Conservation (phyloP, 345 rosid species). For the Euphorbia peplus region DNA sequence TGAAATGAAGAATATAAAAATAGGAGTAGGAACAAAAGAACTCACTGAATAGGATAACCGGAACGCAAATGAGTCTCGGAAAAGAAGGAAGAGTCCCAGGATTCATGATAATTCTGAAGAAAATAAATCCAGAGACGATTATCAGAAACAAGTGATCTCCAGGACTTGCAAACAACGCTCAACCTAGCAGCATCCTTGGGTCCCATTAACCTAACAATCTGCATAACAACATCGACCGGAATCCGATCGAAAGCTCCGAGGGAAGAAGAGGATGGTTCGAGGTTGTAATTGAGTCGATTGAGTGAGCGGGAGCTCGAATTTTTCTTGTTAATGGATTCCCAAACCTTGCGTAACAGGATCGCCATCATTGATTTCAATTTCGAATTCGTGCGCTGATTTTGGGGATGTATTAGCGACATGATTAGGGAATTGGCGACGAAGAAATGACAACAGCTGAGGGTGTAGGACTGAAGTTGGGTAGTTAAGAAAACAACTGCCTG, state of each 20-base stretch:
- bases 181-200: constrained; percentile 62
- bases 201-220: constrained; percentile 53
- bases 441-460: not conserved
- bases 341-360: constrained; percentile 45
- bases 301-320: constrained; percentile 2
- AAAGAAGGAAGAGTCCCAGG: constrained; percentile 64
- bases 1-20: not conserved
- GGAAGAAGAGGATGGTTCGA: constrained; percentile 41
- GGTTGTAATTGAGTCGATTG: constrained; percentile 9
- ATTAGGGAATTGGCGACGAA: not conserved
- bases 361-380: constrained; percentile 18
- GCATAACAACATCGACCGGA: constrained; percentile 59
- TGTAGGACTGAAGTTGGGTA: not conserved
- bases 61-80: constrained; percentile 56
- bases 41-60: constrained; percentile 70
- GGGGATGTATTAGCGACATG: not conserved
- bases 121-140: constrained; percentile 70
- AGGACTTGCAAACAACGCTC: constrained; percentile 42
- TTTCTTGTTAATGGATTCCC: constrained; percentile 43
- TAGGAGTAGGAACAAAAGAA: not conserved
- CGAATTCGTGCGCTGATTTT: not conserved
- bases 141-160: constrained; percentile 47
- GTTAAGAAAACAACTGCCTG: not conserved
- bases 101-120: constrained; percentile 40
- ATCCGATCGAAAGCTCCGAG: constrained; percentile 57